A percentile compares a stretch with the other conserved stretches of the same genome.
phyloP scores from a whole-genome alignment of 176 grass and related monocot species.

The Miscanthus lutarioriparius region DNA sequence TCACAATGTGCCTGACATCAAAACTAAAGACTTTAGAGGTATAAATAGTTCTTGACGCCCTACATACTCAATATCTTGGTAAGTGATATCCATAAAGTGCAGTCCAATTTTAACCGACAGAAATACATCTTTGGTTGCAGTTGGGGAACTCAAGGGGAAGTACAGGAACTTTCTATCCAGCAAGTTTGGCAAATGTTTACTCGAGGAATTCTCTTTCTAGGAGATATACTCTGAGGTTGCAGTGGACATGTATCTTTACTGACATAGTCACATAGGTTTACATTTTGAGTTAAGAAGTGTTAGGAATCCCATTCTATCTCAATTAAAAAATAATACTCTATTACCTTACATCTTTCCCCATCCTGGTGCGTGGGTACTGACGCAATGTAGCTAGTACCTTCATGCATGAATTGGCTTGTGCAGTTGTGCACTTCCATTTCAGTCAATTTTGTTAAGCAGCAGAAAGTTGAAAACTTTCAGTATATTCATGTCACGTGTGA shows the following conservation, averaged over 20 bases:
- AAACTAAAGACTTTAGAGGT: slow-evolving; percentile 54
- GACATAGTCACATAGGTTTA: neutral
- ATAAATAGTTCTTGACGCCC: slow-evolving; percentile 21
- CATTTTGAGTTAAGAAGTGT: neutral
- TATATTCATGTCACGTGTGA: neutral
- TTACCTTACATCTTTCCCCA: neutral
- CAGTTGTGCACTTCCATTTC: neutral
- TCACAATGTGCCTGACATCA: slow-evolving; percentile 41
- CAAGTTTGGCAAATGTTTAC: slow-evolving; percentile 59
- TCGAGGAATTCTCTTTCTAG: slow-evolving; percentile 66
- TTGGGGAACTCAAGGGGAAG: slow-evolving; percentile 78
- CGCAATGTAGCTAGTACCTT: neutral
- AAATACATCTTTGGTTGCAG: slow-evolving; percentile 41
- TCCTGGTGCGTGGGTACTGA: neutral
- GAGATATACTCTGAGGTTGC: neutral
- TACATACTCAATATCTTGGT: slow-evolving; percentile 7
- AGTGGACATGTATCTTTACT: neutral
- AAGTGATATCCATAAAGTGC: neutral
- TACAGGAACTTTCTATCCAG: slow-evolving; percentile 68
- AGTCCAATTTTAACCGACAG: neutral
- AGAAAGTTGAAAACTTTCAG: neutral
- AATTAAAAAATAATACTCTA: neutral
- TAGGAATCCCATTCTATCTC: neutral
- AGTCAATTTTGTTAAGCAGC: neutral
- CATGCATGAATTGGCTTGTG: neutral